phyloP scores from a whole-genome alignment of 2,329 filamentous ascomycete species.

The Escovopsis sp. region DNA sequence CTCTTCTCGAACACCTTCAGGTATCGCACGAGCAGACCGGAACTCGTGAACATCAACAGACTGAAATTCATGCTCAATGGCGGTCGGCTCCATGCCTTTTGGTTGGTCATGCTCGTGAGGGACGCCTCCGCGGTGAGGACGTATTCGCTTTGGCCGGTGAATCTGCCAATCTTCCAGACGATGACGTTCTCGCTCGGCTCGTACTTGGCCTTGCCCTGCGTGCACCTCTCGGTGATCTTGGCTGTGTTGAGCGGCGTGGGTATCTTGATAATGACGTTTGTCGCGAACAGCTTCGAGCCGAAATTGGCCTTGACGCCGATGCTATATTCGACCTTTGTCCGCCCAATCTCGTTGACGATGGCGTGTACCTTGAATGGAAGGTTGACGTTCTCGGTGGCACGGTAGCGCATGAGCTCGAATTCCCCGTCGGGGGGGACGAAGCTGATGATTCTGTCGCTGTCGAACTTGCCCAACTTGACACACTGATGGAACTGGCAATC shows the following conservation, averaged over 20 bases:
- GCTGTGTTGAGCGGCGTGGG: constrained; percentile 95
- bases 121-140: constrained; percentile 89
- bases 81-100: constrained; percentile 91
- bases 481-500: constrained; percentile 99
- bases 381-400: constrained; percentile 96
- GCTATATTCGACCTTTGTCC: constrained; percentile 96
- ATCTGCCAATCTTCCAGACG: constrained; percentile 97
- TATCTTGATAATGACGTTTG: constrained; percentile 87
- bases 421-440: constrained; percentile 95
- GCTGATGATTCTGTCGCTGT: constrained; percentile 89
- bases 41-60: constrained; percentile 95
- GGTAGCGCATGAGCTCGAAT: constrained; percentile 97
- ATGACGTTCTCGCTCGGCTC: constrained; percentile 97
- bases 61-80: constrained; percentile 87
- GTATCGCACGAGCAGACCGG: constrained; percentile 80
- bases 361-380: constrained; percentile 97
- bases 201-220: constrained; percentile 95
- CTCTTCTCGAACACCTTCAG: constrained; percentile 98
- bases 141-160: constrained; percentile 93
- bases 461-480: constrained; percentile 93
- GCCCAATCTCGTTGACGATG: constrained; percentile 94
- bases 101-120: constrained; percentile 92
- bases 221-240: constrained; percentile 80
- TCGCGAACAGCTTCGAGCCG: constrained; percentile 88
- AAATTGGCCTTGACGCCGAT: constrained; percentile 97